A percentile compares a stretch with the other conserved stretches of the same genome.
These are phyloP conservation scores for Cyclanthera cordifolia DNA, from an alignment of 306 rosid species.

Conservation along the genomic window DNA sequence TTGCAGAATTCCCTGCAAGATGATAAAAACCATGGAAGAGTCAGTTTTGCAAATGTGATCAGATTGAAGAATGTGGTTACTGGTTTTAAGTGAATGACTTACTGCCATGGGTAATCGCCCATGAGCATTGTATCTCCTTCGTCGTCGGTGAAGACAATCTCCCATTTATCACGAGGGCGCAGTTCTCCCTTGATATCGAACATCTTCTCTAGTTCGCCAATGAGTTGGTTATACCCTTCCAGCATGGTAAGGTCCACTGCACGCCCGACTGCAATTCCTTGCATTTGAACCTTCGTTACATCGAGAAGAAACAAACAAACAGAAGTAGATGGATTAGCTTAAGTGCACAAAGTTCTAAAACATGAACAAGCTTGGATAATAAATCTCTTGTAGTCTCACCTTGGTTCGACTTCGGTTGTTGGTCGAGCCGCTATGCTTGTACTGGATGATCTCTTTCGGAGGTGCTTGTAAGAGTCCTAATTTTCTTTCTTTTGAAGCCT, in stretches of 20 bases:
- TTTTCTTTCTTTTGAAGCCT: slow-evolving; percentile 37
- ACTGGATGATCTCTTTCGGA: slow-evolving; percentile 39
- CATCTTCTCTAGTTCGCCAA: slow-evolving; percentile 66
- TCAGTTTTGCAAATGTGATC: neutral
- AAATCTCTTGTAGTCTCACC: slow-evolving; percentile 28
- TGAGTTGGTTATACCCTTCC: slow-evolving; percentile 72
- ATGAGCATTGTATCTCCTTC: slow-evolving; percentile 91
- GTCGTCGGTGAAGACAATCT: slow-evolving; percentile 70
- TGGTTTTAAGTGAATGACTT: slow-evolving; percentile 25
- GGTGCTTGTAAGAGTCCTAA: slow-evolving; percentile 30
- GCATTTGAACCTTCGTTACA: slow-evolving; percentile 78
- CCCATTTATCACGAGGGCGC: slow-evolving; percentile 50
- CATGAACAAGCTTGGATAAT: neutral
- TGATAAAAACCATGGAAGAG: neutral
- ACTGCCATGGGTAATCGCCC: slow-evolving; percentile 88
- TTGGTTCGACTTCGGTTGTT: slow-evolving; percentile 74
- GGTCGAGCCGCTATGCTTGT: slow-evolving; percentile 42
- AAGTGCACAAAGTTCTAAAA: neutral
- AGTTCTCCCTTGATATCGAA: slow-evolving; percentile 83
- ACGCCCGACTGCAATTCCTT: slow-evolving; percentile 88
- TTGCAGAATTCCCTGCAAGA: slow-evolving; percentile 74
- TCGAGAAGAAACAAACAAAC: slow-evolving; percentile 15
- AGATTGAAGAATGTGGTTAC: neutral
- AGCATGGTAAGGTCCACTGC: slow-evolving; percentile 76
- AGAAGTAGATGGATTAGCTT: slow-evolving; percentile 4